Percentiles rank a stretch among this genome's conserved stretches.
phyloP scores from a whole-genome alignment of 2,329 filamentous ascomycete genomes.

The Claviceps sp. region DNA sequence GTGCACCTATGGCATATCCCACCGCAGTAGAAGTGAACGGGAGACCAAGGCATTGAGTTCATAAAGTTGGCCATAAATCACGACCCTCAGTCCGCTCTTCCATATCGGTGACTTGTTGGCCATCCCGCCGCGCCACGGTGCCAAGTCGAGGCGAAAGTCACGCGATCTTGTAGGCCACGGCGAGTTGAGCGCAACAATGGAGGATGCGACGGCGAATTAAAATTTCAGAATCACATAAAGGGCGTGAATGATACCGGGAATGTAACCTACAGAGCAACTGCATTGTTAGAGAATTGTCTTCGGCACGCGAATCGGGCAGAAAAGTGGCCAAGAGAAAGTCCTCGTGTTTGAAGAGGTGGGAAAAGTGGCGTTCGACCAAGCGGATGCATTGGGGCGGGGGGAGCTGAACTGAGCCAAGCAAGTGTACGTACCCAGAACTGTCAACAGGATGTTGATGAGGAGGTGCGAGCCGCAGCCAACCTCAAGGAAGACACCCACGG shows the following conservation, averaged over 20 bases:
- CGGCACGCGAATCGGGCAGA: too few relatives aligned
- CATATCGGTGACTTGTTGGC: neutral
- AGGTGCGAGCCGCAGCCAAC: slow-evolving; percentile 76
- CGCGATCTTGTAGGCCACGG: neutral
- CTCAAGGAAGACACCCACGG: slow-evolving; percentile 89
- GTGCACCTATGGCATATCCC: neutral
- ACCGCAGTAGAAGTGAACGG: neutral
- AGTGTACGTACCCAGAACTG: slow-evolving; percentile 43
- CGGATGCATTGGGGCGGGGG: too few relatives aligned
- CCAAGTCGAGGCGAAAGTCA: neutral
- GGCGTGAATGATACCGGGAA: slow-evolving; percentile 83
- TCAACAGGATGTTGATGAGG: slow-evolving; percentile 85
- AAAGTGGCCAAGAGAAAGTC: too few relatives aligned
- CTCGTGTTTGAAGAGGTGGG: too few relatives aligned
- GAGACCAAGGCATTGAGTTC: neutral
- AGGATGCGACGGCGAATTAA: neutral
- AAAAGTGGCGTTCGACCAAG: too few relatives aligned
- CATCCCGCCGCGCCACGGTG: neutral
- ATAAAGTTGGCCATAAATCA: neutral
- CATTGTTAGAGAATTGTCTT: neutral
- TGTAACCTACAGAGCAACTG: slow-evolving; percentile 28
- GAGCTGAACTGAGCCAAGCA: too few relatives aligned
- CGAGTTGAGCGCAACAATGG: neutral
- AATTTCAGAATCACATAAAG: slow-evolving; percentile 61
- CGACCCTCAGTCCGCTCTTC: neutral